phyloP scores from a whole-genome alignment of 495 filamentous ascomycete genomes.

The Niebla homalea region DNA sequence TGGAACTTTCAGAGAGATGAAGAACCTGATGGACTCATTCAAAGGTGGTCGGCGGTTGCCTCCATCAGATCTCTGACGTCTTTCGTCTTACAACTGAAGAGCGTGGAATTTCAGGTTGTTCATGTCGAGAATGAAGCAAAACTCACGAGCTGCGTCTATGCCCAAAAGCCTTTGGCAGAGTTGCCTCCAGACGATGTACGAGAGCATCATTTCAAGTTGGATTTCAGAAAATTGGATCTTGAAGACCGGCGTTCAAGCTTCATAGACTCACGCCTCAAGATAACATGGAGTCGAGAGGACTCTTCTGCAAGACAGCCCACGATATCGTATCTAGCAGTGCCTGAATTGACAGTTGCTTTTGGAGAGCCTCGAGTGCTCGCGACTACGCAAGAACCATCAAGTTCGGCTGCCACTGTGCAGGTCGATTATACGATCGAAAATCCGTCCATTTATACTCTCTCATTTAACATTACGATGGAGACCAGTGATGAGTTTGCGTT shows the following conservation, averaged over 20 bases:
- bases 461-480: conserved; percentile 86
- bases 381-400: conserved; percentile 31
- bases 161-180: conserved; percentile 22
- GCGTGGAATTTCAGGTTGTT: conserved; percentile 43
- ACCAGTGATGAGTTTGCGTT: conserved; percentile 87
- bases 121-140: conserved; percentile 39
- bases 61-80: conserved; percentile 61
- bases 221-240: conserved; percentile 56
- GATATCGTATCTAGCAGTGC: conserved; percentile 52
- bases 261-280: conserved; percentile 59
- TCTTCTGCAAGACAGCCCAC: conserved; percentile 30
- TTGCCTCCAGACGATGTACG: conserved; percentile 51
- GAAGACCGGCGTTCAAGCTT: conserved; percentile 65
- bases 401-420: conserved; percentile 32
- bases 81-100: conserved; percentile 54
- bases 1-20: conserved; percentile 9
- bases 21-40: conserved; percentile 45
- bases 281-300: conserved; percentile 55
- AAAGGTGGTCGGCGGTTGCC: conserved; percentile 66
- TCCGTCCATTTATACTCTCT: conserved; percentile 83
- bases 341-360: conserved; percentile 62
- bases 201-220: conserved; percentile 56
- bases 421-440: conserved; percentile 76
- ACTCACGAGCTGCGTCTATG: conserved; percentile 30
- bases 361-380: conserved; percentile 83